Evolutionary conservation across 108 stramenopile species (phyloP).

Genomic region (Stephanodiscus triporus): DNA sequence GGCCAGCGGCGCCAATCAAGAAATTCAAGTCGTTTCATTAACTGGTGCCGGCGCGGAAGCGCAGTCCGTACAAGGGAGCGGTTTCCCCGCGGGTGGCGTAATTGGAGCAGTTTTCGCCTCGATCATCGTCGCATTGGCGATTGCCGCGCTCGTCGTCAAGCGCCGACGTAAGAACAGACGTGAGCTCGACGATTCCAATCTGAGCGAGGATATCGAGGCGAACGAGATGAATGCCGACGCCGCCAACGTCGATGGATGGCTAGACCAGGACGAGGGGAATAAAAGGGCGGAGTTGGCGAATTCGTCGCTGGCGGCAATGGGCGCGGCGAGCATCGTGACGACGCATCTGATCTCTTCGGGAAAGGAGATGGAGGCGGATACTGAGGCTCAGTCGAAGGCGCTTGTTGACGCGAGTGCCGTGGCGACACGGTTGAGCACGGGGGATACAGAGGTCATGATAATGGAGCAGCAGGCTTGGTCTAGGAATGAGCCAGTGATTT

Average conservation of each 20-base stretch:
- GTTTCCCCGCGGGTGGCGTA: not conserved
- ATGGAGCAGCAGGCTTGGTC: slow-evolving; percentile 32
- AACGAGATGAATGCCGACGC: slow-evolving; percentile 5
- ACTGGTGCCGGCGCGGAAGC: not conserved
- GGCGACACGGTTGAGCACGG: slow-evolving; percentile 27
- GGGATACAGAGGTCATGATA: slow-evolving; percentile 28
- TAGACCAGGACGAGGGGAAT: not conserved
- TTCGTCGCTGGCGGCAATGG: slow-evolving; percentile 2
- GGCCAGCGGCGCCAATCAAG: not conserved
- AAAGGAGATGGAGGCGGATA: not conserved
- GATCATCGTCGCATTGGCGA: not conserved
- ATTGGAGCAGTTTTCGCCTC: not conserved
- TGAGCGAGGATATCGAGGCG: slow-evolving; percentile 3
- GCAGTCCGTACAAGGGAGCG: too few species aligned
- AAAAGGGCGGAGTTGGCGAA: too few species aligned
- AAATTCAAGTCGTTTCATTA: not conserved
- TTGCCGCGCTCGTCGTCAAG: not conserved
- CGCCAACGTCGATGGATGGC: not conserved
- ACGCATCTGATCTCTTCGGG: not conserved
- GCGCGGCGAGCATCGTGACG: not conserved
- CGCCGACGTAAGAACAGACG: not conserved
- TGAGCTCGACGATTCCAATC: not conserved
- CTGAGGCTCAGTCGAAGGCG: not conserved
- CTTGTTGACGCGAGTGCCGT: slow-evolving; percentile 22
- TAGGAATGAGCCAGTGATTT: slow-evolving; percentile 13